Evolutionary conservation across 805 yeast genomes (phyloP).

Genomic region (Komagataella phaffii): DNA sequence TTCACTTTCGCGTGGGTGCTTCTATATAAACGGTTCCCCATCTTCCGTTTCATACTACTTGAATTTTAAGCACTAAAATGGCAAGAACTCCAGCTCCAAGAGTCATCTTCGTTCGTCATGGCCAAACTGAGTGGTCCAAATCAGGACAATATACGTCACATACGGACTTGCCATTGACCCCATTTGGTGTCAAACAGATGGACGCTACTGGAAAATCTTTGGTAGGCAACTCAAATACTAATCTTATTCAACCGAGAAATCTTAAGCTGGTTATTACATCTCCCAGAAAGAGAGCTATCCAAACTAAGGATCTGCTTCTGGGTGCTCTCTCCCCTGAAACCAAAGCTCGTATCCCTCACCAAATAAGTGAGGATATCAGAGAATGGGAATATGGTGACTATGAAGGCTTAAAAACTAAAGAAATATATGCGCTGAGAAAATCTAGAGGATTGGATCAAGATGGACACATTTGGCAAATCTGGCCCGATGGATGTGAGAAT

Average conservation of each 20-base stretch:
- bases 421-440: conserved; percentile 50
- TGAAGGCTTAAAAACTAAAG: conserved; percentile 65
- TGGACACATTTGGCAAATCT: conserved; percentile 53
- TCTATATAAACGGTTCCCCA: neutral
- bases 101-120: conserved; percentile 64
- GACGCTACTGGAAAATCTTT: conserved; percentile 56
- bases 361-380: conserved; percentile 55
- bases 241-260: conserved; percentile 47
- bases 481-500: conserved; percentile 88
- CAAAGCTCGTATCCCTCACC: conserved; percentile 26
- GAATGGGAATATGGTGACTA: conserved; percentile 98
- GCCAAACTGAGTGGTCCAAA: conserved; percentile 94
- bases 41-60: neutral
- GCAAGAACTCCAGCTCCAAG: conserved; percentile 39
- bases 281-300: conserved; percentile 70
- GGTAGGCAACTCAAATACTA: conserved; percentile 38
- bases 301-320: conserved; percentile 56
- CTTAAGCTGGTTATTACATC: conserved; percentile 61
- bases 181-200: conserved; percentile 69
- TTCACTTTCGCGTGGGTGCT: neutral
- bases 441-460: conserved; percentile 39
- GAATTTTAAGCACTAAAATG: conserved; percentile 4
- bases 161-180: conserved; percentile 73
- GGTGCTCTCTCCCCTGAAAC: conserved; percentile 30
- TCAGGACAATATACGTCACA: conserved; percentile 83